These are phyloP conservation scores for Psilocybe sp. DNA, from an alignment of 768 basidiomycete species.

Conservation along the genomic window DNA sequence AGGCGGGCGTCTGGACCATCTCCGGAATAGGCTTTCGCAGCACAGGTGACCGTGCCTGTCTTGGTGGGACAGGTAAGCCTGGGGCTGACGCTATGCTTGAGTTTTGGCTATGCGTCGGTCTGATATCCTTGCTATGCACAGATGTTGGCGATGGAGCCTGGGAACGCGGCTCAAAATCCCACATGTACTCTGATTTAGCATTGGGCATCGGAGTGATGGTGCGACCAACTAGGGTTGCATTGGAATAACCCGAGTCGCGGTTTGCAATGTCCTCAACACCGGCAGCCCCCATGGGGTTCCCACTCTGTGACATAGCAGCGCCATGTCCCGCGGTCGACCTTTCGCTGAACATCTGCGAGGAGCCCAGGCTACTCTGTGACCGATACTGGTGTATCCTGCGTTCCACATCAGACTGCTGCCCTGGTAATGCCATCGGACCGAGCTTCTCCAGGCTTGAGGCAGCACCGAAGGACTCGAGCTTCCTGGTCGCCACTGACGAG, in stretches of 20 bases:
- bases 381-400: constrained; percentile 22
- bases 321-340: not conserved
- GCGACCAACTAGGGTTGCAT: constrained; percentile 20
- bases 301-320: constrained; percentile 3
- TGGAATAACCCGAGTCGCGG: constrained; percentile 12
- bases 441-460: constrained; percentile 16
- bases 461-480: constrained; percentile 28
- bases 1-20: no score
- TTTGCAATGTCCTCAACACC: constrained; percentile 19
- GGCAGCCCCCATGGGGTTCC: constrained; percentile 9
- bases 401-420: constrained; percentile 10
- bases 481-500: constrained; percentile 23
- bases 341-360: constrained; percentile 1
- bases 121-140: constrained; percentile 4
- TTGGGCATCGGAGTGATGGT: constrained; percentile 23
- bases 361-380: constrained; percentile 6
- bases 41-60: constrained; percentile 14
- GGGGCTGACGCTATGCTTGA: constrained; percentile 20
- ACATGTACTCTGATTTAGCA: constrained; percentile 6
- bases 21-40: constrained; percentile 5
- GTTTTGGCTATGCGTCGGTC: constrained; percentile 16
- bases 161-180: constrained; percentile 19
- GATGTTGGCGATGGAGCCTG: constrained; percentile 7
- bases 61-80: constrained; percentile 37
- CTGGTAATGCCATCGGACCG: constrained; percentile 3